Conservation (phyloP, 805 yeast genomes). For the Helenozyma baotianmanensis region DNA sequence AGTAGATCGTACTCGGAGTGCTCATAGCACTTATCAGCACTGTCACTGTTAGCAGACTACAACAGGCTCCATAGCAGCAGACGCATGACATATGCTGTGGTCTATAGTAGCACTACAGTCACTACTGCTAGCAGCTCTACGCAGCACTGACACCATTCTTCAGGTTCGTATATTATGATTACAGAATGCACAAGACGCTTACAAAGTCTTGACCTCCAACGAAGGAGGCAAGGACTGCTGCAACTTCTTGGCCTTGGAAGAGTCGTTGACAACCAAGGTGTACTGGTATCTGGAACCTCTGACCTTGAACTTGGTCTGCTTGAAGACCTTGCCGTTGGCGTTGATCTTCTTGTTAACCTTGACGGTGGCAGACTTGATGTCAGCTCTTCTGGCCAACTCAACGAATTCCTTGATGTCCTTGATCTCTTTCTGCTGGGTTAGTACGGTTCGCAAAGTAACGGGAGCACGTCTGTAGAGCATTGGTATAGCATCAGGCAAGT, state of each 20-base stretch:
- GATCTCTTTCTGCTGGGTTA: conserved; percentile 55
- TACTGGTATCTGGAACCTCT: conserved; percentile 93
- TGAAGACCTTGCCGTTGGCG: conserved; percentile 77
- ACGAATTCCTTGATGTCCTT: conserved; percentile 96
- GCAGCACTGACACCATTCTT: no score
- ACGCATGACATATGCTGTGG: no score
- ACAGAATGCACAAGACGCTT: conserved; percentile 16
- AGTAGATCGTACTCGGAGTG: no score
- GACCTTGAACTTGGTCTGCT: conserved; percentile 98
- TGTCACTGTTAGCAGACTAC: no score
- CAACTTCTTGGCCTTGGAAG: conserved; percentile 95
- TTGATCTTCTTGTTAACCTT: conserved; percentile 85
- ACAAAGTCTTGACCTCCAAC: conserved; percentile 59
- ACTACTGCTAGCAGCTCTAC: no score
- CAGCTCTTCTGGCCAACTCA: conserved; percentile 94
- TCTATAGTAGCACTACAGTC: no score
- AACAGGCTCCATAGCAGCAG: no score
- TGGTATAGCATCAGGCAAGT: no score
- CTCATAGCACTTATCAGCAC: no score
- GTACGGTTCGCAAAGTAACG: no score
- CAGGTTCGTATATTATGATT: neutral
- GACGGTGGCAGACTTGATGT: conserved; percentile 89
- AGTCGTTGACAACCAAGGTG: conserved; percentile 93
- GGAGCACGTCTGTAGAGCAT: no score
- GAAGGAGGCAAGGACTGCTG: conserved; percentile 96